These are phyloP conservation scores for Globisporangium spiculum DNA, from an alignment of 352 stramenopile genomes.

Conservation along the genomic window DNA sequence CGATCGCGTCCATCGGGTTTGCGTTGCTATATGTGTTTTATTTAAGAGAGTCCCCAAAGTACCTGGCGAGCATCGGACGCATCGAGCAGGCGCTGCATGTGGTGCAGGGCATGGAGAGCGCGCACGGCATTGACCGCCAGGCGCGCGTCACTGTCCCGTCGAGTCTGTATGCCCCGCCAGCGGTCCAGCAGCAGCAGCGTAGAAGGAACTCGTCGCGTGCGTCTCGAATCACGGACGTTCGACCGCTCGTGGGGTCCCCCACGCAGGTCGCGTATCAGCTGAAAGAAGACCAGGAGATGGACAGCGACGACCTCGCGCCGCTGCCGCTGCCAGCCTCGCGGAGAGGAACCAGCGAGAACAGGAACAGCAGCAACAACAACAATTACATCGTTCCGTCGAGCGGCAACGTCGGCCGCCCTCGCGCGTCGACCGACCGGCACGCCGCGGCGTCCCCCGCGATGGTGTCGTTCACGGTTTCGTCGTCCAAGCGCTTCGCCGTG, in stretches of 20 bases:
- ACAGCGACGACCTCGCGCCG: slow-evolving; percentile 20
- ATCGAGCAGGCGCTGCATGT: slow-evolving; percentile 51
- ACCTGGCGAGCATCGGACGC: slow-evolving; percentile 58
- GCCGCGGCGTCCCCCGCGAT: slow-evolving; percentile 28
- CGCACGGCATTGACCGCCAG: slow-evolving; percentile 55
- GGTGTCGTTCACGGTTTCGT: slow-evolving; percentile 36
- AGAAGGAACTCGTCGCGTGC: slow-evolving; percentile 19
- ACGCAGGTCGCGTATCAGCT: slow-evolving; percentile 13
- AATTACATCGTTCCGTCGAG: slow-evolving; percentile 21
- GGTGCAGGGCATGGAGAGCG: slow-evolving; percentile 53
- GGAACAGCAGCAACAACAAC: slow-evolving; percentile 10
- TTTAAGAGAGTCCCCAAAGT: slow-evolving; percentile 66
- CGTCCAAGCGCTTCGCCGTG: slow-evolving; percentile 36
- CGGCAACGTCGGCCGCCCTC: slow-evolving; percentile 19
- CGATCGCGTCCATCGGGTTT: slow-evolving; percentile 19
- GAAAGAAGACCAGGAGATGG: slow-evolving; percentile 15
- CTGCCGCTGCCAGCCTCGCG: slow-evolving; percentile 9
- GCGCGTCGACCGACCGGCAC: slow-evolving; percentile 23
- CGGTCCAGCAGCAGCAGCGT: slow-evolving; percentile 20
- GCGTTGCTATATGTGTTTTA: slow-evolving; percentile 28
- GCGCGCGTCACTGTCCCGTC: slow-evolving; percentile 50
- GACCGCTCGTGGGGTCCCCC: slow-evolving; percentile 8
- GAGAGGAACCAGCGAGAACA: slow-evolving; percentile 14
- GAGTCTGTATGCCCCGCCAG: slow-evolving; percentile 55
- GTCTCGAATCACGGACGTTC: slow-evolving; percentile 9